Base-by-base conservation (phyloP, 148 eudicot species). In the Agrostemma githago region DNA sequence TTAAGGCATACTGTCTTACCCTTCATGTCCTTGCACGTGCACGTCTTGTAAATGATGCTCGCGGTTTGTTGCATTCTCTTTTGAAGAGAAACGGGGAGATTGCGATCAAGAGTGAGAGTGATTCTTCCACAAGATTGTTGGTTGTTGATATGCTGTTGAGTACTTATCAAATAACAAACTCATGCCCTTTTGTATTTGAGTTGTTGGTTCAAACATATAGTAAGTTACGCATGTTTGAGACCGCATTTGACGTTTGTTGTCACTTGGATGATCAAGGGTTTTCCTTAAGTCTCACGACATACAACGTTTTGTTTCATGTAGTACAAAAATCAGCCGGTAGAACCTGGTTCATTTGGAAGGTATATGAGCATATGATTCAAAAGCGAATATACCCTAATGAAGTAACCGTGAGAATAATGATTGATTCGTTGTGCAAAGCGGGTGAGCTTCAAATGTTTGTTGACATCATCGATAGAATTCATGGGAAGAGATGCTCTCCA, bases 151-250 rank as follows among this genome's bases (percentile, higher is more conserved):
- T 81, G 71, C 78, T 94, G 37, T 26, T 94, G 51, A 70, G 68
- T 78, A 88, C 87, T 53, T 89, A 89, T 53, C 78, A 44, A 72
- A 56, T 44, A 20, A 72, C 84, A 8, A 76, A 82, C 43, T 88
- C 93, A 1, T 82, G 76, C 41, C 82, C 96, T 1, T 86, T 87
- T 79, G 97, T 94, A 70, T 94, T 91, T 79, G 98, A 94, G 72
- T 80, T 91, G 80, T 82, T 94, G 79, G 85, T 91, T 48, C 97
- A 88, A 84, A 78, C 82, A 62, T 91, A 85, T 84, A 84, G 97
- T 38, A 91, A 89, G 84, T 78, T 89, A 79, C 80, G 96, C 62
- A 85, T 83, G 90, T 57, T 81, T 19, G 89, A 82, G 67, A 63
- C 74, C 21, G 91, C 85, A 59, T 80, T 94, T 74, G 90, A 83